phyloP scores from a whole-genome alignment of 2,329 filamentous ascomycete species.

The Nothomitra cinnamomea region DNA sequence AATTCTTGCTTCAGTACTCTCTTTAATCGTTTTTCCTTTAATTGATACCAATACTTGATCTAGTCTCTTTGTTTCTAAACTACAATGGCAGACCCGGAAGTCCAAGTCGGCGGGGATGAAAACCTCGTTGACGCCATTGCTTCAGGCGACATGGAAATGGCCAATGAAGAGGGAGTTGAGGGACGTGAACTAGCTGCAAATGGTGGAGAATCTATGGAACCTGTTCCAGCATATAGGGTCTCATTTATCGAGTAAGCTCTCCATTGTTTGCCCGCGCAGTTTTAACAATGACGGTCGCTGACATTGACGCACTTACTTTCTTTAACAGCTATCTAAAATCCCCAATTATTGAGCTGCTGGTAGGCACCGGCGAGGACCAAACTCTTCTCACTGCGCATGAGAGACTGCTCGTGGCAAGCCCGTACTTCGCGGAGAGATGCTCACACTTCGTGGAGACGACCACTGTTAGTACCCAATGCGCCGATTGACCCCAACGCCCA shows the following conservation, averaged over 20 bases:
- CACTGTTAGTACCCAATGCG: constrained; percentile 16
- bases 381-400: constrained; percentile 65
- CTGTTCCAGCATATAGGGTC: background rate
- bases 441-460: constrained; percentile 38
- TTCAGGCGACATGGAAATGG: too few species aligned
- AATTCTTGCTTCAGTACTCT: too few species aligned
- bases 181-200: too few species aligned
- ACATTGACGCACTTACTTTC: background rate
- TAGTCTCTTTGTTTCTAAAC: too few species aligned
- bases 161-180: too few species aligned
- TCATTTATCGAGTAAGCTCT: background rate
- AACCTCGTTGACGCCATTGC: too few species aligned
- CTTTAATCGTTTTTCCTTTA: too few species aligned
- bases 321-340: constrained; percentile 27
- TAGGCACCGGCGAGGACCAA: constrained; percentile 35
- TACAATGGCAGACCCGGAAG: too few species aligned
- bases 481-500: too few species aligned
- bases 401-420: constrained; percentile 54
- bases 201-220: background rate
- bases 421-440: constrained; percentile 52
- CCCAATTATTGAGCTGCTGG: constrained; percentile 28
- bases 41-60: too few species aligned
- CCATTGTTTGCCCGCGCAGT: background rate
- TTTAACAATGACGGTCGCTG: too few species aligned
- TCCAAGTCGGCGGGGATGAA: too few species aligned